Evolutionary conservation across 331 rosid species (phyloP), one percentile per base, ranked within the genome.

Genomic region (Phaseolus coccineus): DNA sequence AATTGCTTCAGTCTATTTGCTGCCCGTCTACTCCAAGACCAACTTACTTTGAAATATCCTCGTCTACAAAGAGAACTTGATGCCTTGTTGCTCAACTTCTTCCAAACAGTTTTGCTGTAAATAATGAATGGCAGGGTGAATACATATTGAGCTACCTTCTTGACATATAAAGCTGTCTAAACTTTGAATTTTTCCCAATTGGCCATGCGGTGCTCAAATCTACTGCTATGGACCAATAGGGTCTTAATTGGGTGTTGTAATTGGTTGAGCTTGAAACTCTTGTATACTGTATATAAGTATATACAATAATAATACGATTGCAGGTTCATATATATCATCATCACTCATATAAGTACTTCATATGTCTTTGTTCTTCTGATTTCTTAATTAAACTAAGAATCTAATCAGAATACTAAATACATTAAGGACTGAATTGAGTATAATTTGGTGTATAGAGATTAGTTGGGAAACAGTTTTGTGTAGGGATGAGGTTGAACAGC

Each of bases 11-110:
- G 9, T 19, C 0, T 40, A 66, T 66, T 39, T 16, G 52, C 52
- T 40, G 71, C 33, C 71, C 71, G 3, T 65, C 71, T 8, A 65
- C 71, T 19, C 51, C 71, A 65, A 65, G 4, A 39, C 71, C 71
- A n/a, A 65, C 71, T 65, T 65, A 39, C 37, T 65, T 65, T 39
- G 50, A 65, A 64, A 64, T n/a, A 8, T n/a, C 50, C 2, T 63
- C 69, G n/a, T 63, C 27, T 63, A 31, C 69, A 39, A 8, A 64
- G 8, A 64, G 16, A 64, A 64, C 50, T 35, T 64, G 48, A 30
- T 33, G 69, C 12, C 0, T 46, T 46, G 15, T 33, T 61, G 11
- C 68, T 61, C 44, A 61, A 30, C 24, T 46, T 46, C 27, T 31
- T 33, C 12, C 24, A 15, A 14, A 62, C 44, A 62, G 69, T 62